Base-by-base conservation (phyloP, 768 basidiomycete species). In the Amyloporia xantha region DNA sequence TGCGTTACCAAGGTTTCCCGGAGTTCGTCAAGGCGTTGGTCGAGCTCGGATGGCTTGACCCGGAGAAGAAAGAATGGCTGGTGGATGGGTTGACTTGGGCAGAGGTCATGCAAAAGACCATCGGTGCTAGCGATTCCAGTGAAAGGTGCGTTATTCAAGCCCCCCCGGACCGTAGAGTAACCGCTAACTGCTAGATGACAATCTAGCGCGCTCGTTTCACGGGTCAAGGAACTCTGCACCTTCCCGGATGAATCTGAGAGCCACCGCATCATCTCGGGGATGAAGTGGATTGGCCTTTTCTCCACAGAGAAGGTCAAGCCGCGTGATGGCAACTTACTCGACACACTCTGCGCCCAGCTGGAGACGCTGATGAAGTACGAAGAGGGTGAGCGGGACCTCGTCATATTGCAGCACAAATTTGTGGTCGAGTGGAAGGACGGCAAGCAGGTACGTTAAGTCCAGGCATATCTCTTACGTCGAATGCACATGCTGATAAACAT, bases 401-500 rank as follows among this genome's bases (percentile, higher is more conserved):
- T 99, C 52, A 91, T 98, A 84, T 81, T 99, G 47, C 95, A 97
- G 70, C 95, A 99, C 79, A 95, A 94, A 73, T 98, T 99, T 64
- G 70, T 91, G 58, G 84, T 98, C 30, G 84, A 93, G 63, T 88
- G 86, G 79, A 74, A 78, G 27, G 91, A 97, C 60, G 93, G 95
- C 41, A 76, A 69, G 41, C 71, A 77, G 69, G 85, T 83, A 52
- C 44, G n/a, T n/a, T n/a, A n/a, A n/a, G n/a, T n/a, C n/a, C n/a
- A n/a, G n/a, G n/a, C 77, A 58, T 40, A 28, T 23, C 13, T 19
- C 48, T 20, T 47, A 23, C 3, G n/a, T 15, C 3, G 4, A 2
- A 37, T 38, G 24, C 33, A 21, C 10, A 17, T 26, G 42, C 21
- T 44, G 21, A 44, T 19, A 26, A n/a, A n/a, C n/a, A n/a, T n/a